Conservation (phyloP, 2,329 filamentous ascomycete species). For the Cryphonectria nitschkei region DNA sequence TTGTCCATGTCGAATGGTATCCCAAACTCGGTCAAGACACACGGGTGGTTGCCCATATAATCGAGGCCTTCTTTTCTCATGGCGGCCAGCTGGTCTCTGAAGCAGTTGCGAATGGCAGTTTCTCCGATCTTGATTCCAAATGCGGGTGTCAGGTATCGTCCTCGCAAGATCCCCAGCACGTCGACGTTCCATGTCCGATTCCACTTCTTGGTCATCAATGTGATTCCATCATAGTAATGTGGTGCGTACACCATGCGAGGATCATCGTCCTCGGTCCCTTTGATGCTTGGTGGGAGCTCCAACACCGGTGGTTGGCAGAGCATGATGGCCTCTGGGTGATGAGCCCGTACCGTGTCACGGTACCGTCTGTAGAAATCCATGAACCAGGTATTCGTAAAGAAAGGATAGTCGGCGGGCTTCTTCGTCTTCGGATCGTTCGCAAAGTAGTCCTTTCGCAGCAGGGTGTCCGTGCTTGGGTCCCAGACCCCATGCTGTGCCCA, state of each 20-base stretch:
- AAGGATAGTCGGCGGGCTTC: constrained; percentile 74
- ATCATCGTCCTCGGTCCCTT: constrained; percentile 87
- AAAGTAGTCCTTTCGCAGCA: constrained; percentile 89
- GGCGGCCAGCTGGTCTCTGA: constrained; percentile 82
- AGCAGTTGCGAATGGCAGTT: constrained; percentile 90
- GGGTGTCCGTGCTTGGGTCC: constrained; percentile 77
- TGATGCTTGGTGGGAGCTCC: constrained; percentile 87
- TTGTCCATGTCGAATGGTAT: constrained; percentile 99
- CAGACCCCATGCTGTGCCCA: constrained; percentile 98
- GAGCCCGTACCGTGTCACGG: constrained; percentile 70
- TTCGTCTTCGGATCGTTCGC: constrained; percentile 75
- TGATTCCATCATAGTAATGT: constrained; percentile 97
- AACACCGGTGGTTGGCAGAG: constrained; percentile 90
- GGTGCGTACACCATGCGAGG: constrained; percentile 88
- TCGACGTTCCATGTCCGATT: constrained; percentile 97
- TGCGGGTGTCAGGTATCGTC: constrained; percentile 83
- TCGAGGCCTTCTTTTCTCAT: constrained; percentile 87
- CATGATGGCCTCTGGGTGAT: constrained; percentile 83
- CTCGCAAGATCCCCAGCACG: constrained; percentile 87
- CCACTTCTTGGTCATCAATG: constrained; percentile 98
- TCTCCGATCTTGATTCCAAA: constrained; percentile 94
- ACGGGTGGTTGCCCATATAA: constrained; percentile 85
- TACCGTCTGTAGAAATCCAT: constrained; percentile 83
- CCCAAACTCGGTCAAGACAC: constrained; percentile 91
- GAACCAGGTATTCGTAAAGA: constrained; percentile 90